Evolutionary conservation across 179 eudicot species (phyloP).

Genomic region (Carnegiea gigantea): DNA sequence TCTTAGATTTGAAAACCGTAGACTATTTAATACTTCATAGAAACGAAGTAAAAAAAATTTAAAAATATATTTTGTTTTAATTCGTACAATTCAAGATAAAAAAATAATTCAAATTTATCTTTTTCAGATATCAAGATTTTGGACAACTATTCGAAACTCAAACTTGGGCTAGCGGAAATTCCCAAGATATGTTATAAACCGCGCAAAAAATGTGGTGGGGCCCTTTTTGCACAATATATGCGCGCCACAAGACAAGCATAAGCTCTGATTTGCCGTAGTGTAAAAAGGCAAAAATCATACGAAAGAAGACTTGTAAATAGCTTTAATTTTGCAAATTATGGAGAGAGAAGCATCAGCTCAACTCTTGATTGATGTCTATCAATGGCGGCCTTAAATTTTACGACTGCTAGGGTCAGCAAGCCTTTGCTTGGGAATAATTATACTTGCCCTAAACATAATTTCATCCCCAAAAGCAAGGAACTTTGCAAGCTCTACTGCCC

Average conservation of each 20-base stretch:
- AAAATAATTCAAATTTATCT: too few species aligned
- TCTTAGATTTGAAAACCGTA: too few species aligned
- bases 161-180: too few species aligned
- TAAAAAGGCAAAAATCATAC: constrained; percentile 12
- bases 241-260: too few species aligned
- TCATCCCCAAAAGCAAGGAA: constrained; percentile 17
- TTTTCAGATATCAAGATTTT: too few species aligned
- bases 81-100: too few species aligned
- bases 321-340: constrained; percentile 19
- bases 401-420: constrained; percentile 22
- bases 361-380: constrained; percentile 9
- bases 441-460: neutral
- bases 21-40: too few species aligned
- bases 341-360: neutral
- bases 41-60: too few species aligned
- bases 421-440: constrained; percentile 16
- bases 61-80: too few species aligned
- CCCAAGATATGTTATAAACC: constrained; percentile 21
- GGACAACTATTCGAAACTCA: too few species aligned
- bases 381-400: constrained; percentile 46
- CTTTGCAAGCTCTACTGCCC: neutral
- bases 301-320: constrained; percentile 1
- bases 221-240: neutral
- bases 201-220: constrained; percentile 34
- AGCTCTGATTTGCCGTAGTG: neutral